These are phyloP conservation scores for Aquilaria agallochum DNA, from an alignment of 441 rosid genomes.

Conservation along the genomic window DNA sequence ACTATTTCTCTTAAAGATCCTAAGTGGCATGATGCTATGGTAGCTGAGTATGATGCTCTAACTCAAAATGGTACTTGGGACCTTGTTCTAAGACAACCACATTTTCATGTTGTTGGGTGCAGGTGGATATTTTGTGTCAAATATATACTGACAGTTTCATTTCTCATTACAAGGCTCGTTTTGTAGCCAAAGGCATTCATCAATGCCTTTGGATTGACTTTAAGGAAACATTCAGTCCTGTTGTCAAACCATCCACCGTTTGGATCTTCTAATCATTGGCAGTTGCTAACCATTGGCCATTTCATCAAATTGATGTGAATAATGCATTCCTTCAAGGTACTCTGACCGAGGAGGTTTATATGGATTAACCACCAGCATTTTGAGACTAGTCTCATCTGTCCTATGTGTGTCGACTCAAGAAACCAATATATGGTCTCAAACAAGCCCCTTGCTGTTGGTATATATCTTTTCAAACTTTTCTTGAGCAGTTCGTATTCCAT, in stretches of 20 bases:
- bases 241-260: neutral
- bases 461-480: too few species aligned
- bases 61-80: too few species aligned
- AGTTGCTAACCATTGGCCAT: neutral
- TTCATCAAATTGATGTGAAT: neutral
- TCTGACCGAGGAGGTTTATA: neutral
- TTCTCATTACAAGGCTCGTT: neutral
- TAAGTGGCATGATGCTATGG: too few species aligned
- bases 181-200: neutral
- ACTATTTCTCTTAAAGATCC: neutral
- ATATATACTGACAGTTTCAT: neutral
- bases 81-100: too few species aligned
- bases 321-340: neutral
- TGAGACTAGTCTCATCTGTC: too few species aligned
- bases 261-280: neutral
- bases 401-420: too few species aligned
- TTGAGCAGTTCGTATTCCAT: too few species aligned
- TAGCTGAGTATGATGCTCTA: too few species aligned
- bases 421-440: too few species aligned
- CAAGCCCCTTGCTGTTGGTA: too few species aligned
- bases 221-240: neutral
- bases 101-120: neutral
- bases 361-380: neutral
- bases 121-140: neutral
- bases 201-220: neutral